Percentiles rank a stretch among this genome's conserved stretches.
Evolutionary conservation across 257 asterid genomes (phyloP).

Genomic region (Solanum acaule): DNA sequence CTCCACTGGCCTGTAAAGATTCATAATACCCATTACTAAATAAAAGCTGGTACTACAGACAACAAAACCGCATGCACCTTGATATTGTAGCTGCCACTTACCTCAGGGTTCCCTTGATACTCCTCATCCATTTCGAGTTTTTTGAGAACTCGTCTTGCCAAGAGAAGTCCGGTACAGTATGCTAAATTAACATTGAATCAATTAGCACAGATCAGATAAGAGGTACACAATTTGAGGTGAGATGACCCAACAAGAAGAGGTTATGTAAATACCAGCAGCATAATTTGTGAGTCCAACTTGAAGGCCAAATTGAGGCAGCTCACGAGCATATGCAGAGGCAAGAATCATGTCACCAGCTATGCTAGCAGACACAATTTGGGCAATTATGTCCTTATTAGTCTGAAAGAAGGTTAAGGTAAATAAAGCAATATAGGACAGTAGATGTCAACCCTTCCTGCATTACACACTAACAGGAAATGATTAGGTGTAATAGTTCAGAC

Average conservation of each 20-base stretch:
- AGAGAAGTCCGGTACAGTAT: slow-evolving; percentile 80
- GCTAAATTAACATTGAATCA: slow-evolving; percentile 26
- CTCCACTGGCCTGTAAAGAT: slow-evolving; percentile 69
- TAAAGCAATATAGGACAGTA: neutral
- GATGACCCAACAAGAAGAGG: neutral
- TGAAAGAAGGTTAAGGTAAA: slow-evolving; percentile 30
- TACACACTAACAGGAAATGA: neutral
- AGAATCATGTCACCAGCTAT: slow-evolving; percentile 76
- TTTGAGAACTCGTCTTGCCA: slow-evolving; percentile 77
- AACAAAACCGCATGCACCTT: neutral
- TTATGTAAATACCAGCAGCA: slow-evolving; percentile 49
- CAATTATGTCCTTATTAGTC: slow-evolving; percentile 65
- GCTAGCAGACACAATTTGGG: slow-evolving; percentile 75
- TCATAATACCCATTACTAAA: neutral
- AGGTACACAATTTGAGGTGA: neutral
- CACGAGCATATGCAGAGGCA: slow-evolving; percentile 74
- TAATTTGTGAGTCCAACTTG: slow-evolving; percentile 79
- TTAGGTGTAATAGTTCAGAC: neutral
- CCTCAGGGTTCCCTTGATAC: slow-evolving; percentile 83
- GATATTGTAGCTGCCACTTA: neutral
- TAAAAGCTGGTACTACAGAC: neutral
- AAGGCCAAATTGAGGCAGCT: slow-evolving; percentile 69
- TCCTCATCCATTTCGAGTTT: slow-evolving; percentile 69
- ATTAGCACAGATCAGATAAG: neutral
- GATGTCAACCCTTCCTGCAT: neutral